These are phyloP conservation scores for Arachnomyces sp. DNA, from an alignment of 2,329 filamentous ascomycete species.

Conservation along the genomic window DNA sequence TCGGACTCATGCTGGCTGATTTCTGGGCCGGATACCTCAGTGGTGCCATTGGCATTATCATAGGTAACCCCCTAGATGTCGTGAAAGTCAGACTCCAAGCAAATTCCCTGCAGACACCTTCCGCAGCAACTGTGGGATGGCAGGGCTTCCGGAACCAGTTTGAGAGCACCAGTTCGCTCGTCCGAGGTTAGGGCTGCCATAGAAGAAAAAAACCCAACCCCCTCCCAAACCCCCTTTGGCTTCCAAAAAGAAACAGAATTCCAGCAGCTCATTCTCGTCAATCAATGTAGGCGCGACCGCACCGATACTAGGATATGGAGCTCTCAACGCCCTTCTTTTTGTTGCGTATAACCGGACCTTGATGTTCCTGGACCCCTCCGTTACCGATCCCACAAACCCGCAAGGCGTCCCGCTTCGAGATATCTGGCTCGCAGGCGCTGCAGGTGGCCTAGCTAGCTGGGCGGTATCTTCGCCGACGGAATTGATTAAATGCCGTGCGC, in stretches of 20 bases:
- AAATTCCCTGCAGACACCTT: constrained; percentile 19
- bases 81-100: constrained; percentile 78
- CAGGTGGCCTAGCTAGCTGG: constrained; percentile 79
- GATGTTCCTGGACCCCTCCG: constrained; percentile 45
- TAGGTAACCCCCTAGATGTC: constrained; percentile 79
- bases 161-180: constrained; percentile 28
- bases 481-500: constrained; percentile 80
- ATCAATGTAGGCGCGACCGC: constrained; percentile 62
- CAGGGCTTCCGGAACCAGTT: constrained; percentile 24
- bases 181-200: constrained; percentile 31
- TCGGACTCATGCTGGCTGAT: constrained; percentile 63
- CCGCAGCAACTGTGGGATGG: constrained; percentile 17
- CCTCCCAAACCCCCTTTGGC: no score
- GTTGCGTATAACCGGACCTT: constrained; percentile 84
- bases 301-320: constrained; percentile 82
- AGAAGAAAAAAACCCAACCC: no score
- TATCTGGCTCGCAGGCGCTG: constrained; percentile 71
- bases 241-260: no score
- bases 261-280: no score
- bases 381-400: constrained; percentile 38
- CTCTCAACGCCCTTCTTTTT: constrained; percentile 83
- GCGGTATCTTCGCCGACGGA: constrained; percentile 82
- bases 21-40: constrained; percentile 92
- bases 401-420: constrained; percentile 50
- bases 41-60: constrained; percentile 75